phyloP scores from a whole-genome alignment of 2,329 filamentous ascomycete genomes.

The Colletotrichum falcatum region DNA sequence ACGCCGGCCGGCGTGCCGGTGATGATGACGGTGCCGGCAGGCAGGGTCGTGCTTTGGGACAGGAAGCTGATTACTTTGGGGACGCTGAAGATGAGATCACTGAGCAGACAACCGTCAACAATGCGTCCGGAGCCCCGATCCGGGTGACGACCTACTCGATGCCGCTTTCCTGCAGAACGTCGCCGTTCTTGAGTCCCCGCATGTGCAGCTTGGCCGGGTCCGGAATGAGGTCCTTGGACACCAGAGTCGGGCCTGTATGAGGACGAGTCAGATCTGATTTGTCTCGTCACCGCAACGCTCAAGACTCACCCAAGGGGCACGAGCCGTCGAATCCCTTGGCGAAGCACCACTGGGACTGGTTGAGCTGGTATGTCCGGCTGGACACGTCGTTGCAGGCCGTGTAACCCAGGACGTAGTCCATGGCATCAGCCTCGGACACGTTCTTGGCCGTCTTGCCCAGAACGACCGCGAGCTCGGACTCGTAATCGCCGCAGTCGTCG shows the following conservation, averaged over 20 bases:
- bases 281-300: too few species aligned
- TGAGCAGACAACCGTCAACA: slow-evolving; percentile 45
- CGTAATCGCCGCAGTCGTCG: slow-evolving; percentile 68
- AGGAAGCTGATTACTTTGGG: slow-evolving; percentile 57
- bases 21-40: slow-evolving; percentile 56
- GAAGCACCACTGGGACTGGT: slow-evolving; percentile 67
- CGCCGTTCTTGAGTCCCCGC: slow-evolving; percentile 62
- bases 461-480: slow-evolving; percentile 69
- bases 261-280: neutral
- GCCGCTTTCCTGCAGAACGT: slow-evolving; percentile 60
- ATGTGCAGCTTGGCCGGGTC: slow-evolving; percentile 56
- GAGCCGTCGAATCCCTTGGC: slow-evolving; percentile 69
- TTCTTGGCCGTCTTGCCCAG: slow-evolving; percentile 65
- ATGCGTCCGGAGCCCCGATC: slow-evolving; percentile 45
- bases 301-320: slow-evolving; percentile 56
- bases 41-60: slow-evolving; percentile 58
- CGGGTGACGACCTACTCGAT: slow-evolving; percentile 44
- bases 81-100: slow-evolving; percentile 67
- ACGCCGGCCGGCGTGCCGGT: slow-evolving; percentile 59
- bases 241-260: slow-evolving; percentile 59
- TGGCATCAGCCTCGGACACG: slow-evolving; percentile 66
- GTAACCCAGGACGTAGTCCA: slow-evolving; percentile 73
- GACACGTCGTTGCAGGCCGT: slow-evolving; percentile 74
- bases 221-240: slow-evolving; percentile 55
- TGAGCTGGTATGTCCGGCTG: slow-evolving; percentile 66